Evolutionary conservation across 176 grass and related monocot species (phyloP).

Genomic region (Echinochloa phyllopogon): DNA sequence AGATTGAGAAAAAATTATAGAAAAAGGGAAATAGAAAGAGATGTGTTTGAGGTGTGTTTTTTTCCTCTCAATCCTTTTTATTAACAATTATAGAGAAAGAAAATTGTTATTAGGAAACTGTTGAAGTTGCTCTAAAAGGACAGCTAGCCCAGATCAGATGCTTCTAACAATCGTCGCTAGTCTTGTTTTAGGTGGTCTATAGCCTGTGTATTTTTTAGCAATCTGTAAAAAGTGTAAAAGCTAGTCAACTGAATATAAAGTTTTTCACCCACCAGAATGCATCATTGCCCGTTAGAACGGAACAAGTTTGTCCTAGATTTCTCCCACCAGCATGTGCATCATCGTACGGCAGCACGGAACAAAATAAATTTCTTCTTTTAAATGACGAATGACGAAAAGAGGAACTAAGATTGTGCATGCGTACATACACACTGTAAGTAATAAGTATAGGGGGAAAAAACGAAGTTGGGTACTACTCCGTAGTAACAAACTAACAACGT

Average conservation of each 20-base stretch:
- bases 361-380: not conserved
- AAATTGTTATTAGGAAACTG: too few species aligned
- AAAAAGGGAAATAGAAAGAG: too few species aligned
- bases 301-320: not conserved
- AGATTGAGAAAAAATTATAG: too few species aligned
- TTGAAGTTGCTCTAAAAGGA: too few species aligned
- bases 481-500: too few species aligned
- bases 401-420: not conserved
- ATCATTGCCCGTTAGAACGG: not conserved
- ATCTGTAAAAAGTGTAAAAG: not conserved
- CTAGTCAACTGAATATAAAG: not conserved
- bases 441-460: too few species aligned
- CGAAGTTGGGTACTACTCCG: too few species aligned
- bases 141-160: not conserved
- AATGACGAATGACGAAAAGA: not conserved
- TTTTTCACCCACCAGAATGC: constrained; percentile 20
- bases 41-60: too few species aligned
- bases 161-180: not conserved
- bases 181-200: not conserved
- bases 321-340: not conserved
- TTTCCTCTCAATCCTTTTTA: too few species aligned
- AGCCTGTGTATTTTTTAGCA: not conserved
- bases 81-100: too few species aligned
- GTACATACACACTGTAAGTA: not conserved
- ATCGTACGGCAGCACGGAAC: not conserved